These are phyloP conservation scores for Coelastrella sp. DNA, from an alignment of 139 green algal species.

Conservation along the genomic window DNA sequence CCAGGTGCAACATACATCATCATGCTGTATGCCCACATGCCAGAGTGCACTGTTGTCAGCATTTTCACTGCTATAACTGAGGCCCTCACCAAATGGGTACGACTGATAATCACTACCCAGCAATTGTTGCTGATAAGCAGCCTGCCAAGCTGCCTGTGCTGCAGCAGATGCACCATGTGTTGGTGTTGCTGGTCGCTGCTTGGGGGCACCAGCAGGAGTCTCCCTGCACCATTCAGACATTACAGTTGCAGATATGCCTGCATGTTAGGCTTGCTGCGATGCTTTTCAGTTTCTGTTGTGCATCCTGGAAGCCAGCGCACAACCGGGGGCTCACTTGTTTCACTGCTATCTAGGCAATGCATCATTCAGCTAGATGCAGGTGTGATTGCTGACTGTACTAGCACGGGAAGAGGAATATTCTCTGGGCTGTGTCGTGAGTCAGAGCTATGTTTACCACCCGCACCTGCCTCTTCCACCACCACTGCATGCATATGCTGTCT, in stretches of 20 bases:
- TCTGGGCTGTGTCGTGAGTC: background rate
- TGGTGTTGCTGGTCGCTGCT: background rate
- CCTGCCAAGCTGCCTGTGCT: constrained; percentile 27
- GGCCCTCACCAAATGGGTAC: constrained; percentile 36
- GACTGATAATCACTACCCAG: constrained; percentile 31
- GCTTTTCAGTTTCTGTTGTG: background rate
- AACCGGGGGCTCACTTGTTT: no score
- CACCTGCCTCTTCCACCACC: background rate
- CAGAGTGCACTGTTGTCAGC: background rate
- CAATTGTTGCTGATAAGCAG: background rate
- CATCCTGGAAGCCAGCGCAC: background rate
- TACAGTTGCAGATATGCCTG: background rate
- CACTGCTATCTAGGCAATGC: no score
- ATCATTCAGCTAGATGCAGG: no score
- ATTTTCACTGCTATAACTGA: background rate
- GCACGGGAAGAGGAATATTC: no score
- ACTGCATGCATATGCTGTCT: background rate
- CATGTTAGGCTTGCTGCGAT: background rate
- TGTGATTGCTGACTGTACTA: no score
- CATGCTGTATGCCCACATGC: background rate
- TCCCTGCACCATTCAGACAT: background rate
- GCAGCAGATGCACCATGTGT: background rate
- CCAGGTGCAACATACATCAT: no score
- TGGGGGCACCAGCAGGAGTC: background rate
- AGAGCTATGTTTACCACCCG: background rate